Evolutionary conservation across 192 early-diverging fungal genomes (phyloP).

Genomic region (Backusella westeae): DNA sequence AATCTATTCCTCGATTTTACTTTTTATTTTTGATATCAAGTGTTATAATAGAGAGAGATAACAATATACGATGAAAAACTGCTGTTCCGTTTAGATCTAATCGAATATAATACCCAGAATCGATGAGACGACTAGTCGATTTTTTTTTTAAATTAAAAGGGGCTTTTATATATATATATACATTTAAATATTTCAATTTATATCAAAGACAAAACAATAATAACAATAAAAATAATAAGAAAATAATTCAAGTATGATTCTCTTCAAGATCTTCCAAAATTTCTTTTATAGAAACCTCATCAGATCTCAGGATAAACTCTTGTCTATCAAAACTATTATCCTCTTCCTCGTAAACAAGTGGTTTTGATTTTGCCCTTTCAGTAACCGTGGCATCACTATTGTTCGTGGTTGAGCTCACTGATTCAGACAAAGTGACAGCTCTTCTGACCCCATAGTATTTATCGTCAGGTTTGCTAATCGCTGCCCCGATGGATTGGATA

Average conservation of each 20-base stretch:
- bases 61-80: no score
- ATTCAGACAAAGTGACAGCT: neutral
- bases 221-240: neutral
- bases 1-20: no score
- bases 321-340: constrained; percentile 19
- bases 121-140: no score
- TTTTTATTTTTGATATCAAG: no score
- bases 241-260: neutral
- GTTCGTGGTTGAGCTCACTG: neutral
- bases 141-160: no score
- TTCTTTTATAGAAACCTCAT: constrained; percentile 4
- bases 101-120: no score
- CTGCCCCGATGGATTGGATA: neutral
- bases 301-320: constrained; percentile 19
- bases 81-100: no score
- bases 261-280: neutral
- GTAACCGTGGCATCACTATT: neutral
- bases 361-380: neutral
- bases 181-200: neutral
- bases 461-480: constrained; percentile 24
- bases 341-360: neutral
- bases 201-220: neutral
- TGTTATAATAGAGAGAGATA: no score
- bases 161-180: no score
- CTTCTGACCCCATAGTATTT: constrained; percentile 1